Evolutionary conservation across 1,139 yeast genomes (phyloP).

Genomic region (Geotrichum phurueaensis): DNA sequence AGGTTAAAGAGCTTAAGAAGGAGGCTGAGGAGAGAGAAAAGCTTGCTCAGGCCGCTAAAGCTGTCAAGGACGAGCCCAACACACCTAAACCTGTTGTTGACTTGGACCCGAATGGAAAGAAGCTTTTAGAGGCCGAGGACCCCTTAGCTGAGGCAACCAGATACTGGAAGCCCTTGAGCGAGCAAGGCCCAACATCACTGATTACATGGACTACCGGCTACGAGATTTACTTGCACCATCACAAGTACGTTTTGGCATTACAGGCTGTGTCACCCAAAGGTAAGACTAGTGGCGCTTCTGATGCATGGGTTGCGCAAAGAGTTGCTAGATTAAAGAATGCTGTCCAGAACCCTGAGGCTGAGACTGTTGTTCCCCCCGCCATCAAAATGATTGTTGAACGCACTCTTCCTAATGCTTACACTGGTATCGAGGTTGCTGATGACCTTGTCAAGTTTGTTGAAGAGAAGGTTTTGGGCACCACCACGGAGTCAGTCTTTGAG

Average conservation of each 20-base stretch:
- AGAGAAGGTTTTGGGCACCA: constrained; percentile 23
- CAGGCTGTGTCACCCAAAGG: constrained; percentile 40
- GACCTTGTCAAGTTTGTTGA: constrained; percentile 26
- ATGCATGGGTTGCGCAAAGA: constrained; percentile 28
- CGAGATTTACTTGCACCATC: constrained; percentile 40
- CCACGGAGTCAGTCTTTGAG: constrained; percentile 14
- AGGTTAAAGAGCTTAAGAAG: constrained; percentile 37
- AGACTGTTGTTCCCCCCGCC: constrained; percentile 30
- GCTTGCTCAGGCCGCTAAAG: constrained; percentile 18
- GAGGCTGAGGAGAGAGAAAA: constrained; percentile 20
- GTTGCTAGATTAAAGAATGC: constrained; percentile 28
- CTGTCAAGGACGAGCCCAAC: constrained; percentile 18
- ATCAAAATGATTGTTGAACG: constrained; percentile 32
- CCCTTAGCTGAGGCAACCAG: constrained; percentile 39
- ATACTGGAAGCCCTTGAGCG: constrained; percentile 36
- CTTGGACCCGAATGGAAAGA: constrained; percentile 42
- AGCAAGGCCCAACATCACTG: constrained; percentile 33
- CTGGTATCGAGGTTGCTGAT: constrained; percentile 27
- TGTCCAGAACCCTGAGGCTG: constrained; percentile 22
- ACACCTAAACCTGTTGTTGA: constrained; percentile 30
- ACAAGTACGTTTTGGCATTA: constrained; percentile 45
- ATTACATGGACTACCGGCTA: constrained; percentile 41
- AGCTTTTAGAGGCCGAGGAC: constrained; percentile 33
- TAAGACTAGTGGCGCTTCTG: constrained; percentile 29
- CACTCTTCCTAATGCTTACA: constrained; percentile 29